These are phyloP conservation scores for Kondoa malvinella DNA, from an alignment of 768 basidiomycete genomes.

Conservation along the genomic window DNA sequence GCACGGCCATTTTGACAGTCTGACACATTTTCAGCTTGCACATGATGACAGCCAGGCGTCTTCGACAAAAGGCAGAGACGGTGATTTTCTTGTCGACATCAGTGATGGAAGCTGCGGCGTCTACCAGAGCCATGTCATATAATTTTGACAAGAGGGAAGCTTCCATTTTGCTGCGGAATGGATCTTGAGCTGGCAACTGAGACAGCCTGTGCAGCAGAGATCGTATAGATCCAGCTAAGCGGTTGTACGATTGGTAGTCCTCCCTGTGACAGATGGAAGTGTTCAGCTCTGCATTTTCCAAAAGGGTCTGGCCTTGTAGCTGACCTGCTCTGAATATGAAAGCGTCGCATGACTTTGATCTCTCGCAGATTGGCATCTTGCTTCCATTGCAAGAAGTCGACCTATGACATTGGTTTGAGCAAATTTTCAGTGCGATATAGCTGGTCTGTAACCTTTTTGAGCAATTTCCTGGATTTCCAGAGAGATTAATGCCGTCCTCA, in stretches of 20 bases:
- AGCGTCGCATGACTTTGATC: conserved; percentile 81
- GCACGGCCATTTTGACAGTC: conserved; percentile 82
- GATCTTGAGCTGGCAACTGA: conserved; percentile 66
- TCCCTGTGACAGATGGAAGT: conserved; percentile 13
- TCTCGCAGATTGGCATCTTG: conserved; percentile 80
- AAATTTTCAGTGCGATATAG: neutral
- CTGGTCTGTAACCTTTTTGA: conserved; percentile 19
- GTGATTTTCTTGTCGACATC: conserved; percentile 90
- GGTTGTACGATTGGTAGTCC: conserved; percentile 59
- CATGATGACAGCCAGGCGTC: conserved; percentile 79
- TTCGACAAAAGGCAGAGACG: conserved; percentile 80
- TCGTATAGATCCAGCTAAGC: conserved; percentile 71
- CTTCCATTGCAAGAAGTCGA: conserved; percentile 98
- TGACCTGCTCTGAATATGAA: conserved; percentile 85
- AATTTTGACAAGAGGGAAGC: conserved; percentile 75
- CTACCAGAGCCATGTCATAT: conserved; percentile 91
- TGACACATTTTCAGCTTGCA: conserved; percentile 87
- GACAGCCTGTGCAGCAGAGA: conserved; percentile 72
- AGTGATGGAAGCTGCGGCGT: conserved; percentile 67
- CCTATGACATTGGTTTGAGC: conserved; percentile 39
- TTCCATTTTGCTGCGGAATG: conserved; percentile 70
- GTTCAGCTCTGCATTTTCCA: neutral
- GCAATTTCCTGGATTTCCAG: conserved; percentile 15
- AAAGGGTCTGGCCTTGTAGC: conserved; percentile 80
- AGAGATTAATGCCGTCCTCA: no score